Base-by-base conservation (phyloP, 78 protist species). In the Chrysochromulina tobinii region DNA sequence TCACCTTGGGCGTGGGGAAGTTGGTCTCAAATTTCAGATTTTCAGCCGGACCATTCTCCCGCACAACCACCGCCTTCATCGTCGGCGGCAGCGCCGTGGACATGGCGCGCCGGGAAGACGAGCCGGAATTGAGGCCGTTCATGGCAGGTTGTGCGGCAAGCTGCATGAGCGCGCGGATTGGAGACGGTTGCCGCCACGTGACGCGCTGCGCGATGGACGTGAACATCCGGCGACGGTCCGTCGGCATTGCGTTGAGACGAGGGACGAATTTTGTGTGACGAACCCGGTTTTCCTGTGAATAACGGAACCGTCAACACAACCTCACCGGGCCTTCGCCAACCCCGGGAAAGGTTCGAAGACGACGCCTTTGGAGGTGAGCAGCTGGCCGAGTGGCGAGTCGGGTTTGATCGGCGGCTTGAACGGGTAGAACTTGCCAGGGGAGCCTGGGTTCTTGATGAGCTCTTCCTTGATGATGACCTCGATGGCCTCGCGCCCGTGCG, bases 351-450 rank as follows among this genome's bases (percentile, higher is more conserved):
- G 64, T 14, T 7, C 14, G 64, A 59, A 59, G 64, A 59, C 14
- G 64, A 12, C 38, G 15, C 86, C 91, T 86, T 88, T 88, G 57
- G 72, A 3, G 66, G 50, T 21, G 91, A 88, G 91, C 25, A 88
- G 91, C 85, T 88, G 54, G 91, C 86, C 91, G 38, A 88, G 91
- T 14, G 91, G 91, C 50, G 91, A 88, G 53, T 88, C 91, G 55
- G 68, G 53, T 86, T 88, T 88, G 91, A 88, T 88, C 58, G 79
- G 79, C 72, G 87, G 64, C 85, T 69, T 72, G 91, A 88, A 88
- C 1, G 91, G 91, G 91, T 88, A 88, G 85, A 53, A 88, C 72
- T 57, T 54, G 86, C 91, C 91, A 3, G 89, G 89, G 27, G 87
- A 64, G 48, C 89, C 66, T 9, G 66, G 66, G 73, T 84, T 79